These are phyloP conservation scores for Aschersonia sp. DNA, from an alignment of 2,329 filamentous ascomycete genomes.

Conservation along the genomic window DNA sequence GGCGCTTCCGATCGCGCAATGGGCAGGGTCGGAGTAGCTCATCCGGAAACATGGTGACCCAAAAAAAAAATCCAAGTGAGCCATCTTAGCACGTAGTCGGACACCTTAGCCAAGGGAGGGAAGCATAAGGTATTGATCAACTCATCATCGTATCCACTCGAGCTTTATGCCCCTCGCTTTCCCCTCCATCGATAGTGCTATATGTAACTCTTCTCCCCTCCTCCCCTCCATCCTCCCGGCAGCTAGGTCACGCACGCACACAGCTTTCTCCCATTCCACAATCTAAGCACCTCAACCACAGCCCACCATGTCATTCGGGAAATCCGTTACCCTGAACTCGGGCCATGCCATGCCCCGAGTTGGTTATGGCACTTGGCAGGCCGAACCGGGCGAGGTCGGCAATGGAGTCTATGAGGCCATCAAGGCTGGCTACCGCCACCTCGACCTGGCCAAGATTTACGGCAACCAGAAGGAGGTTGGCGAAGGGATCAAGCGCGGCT, in stretches of 20 bases:
- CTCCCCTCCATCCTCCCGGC: no score
- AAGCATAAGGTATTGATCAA: not conserved
- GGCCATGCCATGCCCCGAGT: slow-evolving; percentile 51
- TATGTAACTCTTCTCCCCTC: no score
- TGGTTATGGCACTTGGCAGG: slow-evolving; percentile 53
- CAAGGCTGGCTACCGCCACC: slow-evolving; percentile 48
- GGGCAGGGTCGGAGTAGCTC: not conserved
- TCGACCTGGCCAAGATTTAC: slow-evolving; percentile 40
- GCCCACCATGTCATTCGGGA: slow-evolving; percentile 36
- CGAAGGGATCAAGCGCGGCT: slow-evolving; percentile 34
- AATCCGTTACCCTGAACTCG: slow-evolving; percentile 43
- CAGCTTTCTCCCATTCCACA: not conserved
- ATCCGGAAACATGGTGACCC: not conserved
- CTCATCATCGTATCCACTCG: slow-evolving; percentile 3
- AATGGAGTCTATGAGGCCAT: slow-evolving; percentile 50
- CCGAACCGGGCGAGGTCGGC: slow-evolving; percentile 47
- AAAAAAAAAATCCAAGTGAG: no score
- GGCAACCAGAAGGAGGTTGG: slow-evolving; percentile 50
- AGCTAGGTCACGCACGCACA: not conserved
- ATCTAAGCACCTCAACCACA: not conserved
- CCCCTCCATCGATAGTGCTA: not conserved
- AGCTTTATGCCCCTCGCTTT: not conserved
- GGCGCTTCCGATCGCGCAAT: not conserved
- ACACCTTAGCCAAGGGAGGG: not conserved
- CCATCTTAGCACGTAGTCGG: no score